Evolutionary conservation across 2,329 filamentous ascomycete species (phyloP).

Genomic region (Monilinia polystroma): DNA sequence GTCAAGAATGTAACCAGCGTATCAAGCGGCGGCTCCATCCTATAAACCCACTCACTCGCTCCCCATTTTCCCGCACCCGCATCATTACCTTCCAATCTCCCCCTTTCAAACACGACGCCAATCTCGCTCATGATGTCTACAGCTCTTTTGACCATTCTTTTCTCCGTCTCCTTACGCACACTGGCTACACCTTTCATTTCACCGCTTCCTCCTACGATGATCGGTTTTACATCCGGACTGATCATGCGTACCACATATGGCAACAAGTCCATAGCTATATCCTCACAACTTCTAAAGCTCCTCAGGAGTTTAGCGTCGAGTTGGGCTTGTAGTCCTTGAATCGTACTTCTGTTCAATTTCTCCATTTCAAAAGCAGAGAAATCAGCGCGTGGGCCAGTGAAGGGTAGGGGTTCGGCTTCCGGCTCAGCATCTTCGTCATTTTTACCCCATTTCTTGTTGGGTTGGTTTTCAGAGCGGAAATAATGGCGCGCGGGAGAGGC

Average conservation of each 20-base stretch:
- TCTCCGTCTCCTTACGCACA: conserved; percentile 84
- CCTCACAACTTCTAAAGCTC: conserved; percentile 74
- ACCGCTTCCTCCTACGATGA: conserved; percentile 73
- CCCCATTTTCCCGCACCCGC: conserved; percentile 50
- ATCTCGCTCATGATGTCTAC: conserved; percentile 81
- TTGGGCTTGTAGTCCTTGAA: conserved; percentile 74
- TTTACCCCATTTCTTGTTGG: conserved; percentile 45
- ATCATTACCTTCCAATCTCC: conserved; percentile 62
- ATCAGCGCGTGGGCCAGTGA: conserved; percentile 78
- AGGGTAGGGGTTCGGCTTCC: conserved; percentile 58
- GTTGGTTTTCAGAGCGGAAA: conserved; percentile 43
- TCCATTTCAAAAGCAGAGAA: conserved; percentile 77
- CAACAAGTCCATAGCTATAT: conserved; percentile 77
- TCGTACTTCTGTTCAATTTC: conserved; percentile 72
- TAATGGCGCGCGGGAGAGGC: conserved; percentile 59
- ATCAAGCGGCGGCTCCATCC: conserved; percentile 94
- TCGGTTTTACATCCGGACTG: conserved; percentile 85
- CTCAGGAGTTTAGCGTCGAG: conserved; percentile 69
- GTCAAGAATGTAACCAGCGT: conserved; percentile 73
- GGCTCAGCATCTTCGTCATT: conserved; percentile 23
- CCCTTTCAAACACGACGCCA: conserved; percentile 77
- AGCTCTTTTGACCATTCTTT: conserved; percentile 73
- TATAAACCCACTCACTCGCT: conserved; percentile 74
- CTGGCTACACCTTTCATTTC: conserved; percentile 69
- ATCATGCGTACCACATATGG: conserved; percentile 83